Percentiles rank a stretch among this genome's conserved stretches.
phyloP scores from a whole-genome alignment of 2,329 filamentous ascomycete species.

The Lasiodiplodia sp. region DNA sequence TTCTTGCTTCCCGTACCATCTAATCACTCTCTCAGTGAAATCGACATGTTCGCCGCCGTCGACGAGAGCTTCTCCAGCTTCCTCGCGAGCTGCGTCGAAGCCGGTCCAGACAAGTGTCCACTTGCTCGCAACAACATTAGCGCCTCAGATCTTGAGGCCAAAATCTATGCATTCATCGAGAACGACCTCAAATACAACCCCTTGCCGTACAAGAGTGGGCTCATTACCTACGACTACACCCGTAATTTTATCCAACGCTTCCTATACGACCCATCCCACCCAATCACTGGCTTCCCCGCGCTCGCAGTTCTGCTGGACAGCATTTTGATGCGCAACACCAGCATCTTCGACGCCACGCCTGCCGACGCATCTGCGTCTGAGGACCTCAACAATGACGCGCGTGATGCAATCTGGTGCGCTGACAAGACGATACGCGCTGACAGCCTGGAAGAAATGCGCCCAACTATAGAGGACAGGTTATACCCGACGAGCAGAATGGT shows the following conservation, averaged over 20 bases:
- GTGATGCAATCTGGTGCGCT: no score
- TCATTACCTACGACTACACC: constrained; percentile 52
- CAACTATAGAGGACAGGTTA: no score
- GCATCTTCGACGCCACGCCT: no score
- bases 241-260: background rate
- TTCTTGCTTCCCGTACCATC: background rate
- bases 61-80: constrained; percentile 53
- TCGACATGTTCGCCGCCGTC: constrained; percentile 41
- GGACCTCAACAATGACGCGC: no score
- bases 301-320: background rate
- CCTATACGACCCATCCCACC: background rate
- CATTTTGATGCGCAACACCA: background rate
- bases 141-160: constrained; percentile 42
- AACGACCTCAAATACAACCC: constrained; percentile 50
- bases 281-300: no score
- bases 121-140: constrained; percentile 42
- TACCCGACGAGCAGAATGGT: no score
- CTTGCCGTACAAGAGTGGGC: constrained; percentile 37
- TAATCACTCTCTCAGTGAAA: constrained; percentile 6
- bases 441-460: no score
- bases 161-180: constrained; percentile 39
- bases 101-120: constrained; percentile 50
- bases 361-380: no score
- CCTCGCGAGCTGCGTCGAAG: constrained; percentile 53
- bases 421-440: no score